These are phyloP conservation scores for Salix brachista DNA, from an alignment of 345 rosid genomes.

Conservation along the genomic window DNA sequence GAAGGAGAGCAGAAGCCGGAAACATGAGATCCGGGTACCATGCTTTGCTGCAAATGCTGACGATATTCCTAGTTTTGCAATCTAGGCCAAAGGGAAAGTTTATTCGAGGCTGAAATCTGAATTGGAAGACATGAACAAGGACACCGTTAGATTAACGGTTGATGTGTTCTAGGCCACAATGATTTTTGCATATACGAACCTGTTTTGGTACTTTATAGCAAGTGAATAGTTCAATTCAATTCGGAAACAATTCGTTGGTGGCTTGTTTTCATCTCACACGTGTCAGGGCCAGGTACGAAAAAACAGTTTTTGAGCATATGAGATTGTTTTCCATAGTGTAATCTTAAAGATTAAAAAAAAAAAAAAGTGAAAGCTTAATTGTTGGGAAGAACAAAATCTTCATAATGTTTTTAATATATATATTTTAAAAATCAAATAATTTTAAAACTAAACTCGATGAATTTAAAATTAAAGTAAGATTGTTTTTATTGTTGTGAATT, in stretches of 20 bases:
- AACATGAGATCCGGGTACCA: slow-evolving; percentile 24
- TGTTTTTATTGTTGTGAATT: too few species aligned
- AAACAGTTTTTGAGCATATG: too few species aligned
- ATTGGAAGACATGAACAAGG: slow-evolving; percentile 26
- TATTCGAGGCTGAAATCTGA: slow-evolving; percentile 13
- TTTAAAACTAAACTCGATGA: too few species aligned
- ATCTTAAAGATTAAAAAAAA: too few species aligned
- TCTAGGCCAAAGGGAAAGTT: not conserved
- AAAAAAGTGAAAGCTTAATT: too few species aligned
- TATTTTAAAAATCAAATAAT: too few species aligned
- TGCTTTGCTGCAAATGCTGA: not conserved
- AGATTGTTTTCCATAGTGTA: too few species aligned
- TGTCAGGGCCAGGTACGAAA: not conserved
- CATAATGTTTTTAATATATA: too few species aligned
- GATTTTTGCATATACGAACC: slow-evolving; percentile 4
- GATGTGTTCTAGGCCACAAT: slow-evolving; percentile 11
- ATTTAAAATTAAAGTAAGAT: too few species aligned
- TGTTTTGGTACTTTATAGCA: slow-evolving; percentile 25
- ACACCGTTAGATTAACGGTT: slow-evolving; percentile 10
- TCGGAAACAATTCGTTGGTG: slow-evolving; percentile 6
- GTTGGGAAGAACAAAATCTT: too few species aligned
- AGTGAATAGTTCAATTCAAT: slow-evolving; percentile 17
- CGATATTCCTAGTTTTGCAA: not conserved
- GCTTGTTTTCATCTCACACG: not conserved
- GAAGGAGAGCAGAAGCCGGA: slow-evolving; percentile 52